Evolutionary conservation across 2,329 filamentous ascomycete genomes (phyloP).

Genomic region (Cladobotryum mycophilum): DNA sequence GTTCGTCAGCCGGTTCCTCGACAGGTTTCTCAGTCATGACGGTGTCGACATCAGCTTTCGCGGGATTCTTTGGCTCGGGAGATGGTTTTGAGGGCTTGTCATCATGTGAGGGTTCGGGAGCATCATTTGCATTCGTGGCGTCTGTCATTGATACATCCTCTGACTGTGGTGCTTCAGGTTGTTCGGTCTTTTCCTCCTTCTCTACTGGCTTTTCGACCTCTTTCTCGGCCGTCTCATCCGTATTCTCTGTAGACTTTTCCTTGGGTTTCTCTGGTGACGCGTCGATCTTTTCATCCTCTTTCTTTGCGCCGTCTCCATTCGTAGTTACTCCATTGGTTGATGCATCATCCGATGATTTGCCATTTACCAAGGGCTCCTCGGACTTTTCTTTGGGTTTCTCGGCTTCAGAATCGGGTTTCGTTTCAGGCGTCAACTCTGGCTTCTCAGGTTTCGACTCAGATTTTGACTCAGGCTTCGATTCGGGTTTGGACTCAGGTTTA

Average conservation of each 20-base stretch:
- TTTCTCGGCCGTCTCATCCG: constrained; percentile 11
- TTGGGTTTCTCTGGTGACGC: not conserved
- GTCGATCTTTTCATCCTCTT: not conserved
- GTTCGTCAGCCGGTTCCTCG: constrained; percentile 16
- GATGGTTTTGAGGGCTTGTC: constrained; percentile 1
- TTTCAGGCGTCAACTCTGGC: not conserved
- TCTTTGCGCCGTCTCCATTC: not conserved
- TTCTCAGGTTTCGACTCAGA: constrained; percentile 1
- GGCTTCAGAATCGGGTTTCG: constrained; percentile 1
- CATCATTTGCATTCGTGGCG: constrained; percentile 12
- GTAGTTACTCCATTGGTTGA: constrained; percentile 7
- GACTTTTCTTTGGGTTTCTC: constrained; percentile 12
- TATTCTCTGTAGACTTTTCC: not conserved
- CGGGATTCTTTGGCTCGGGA: constrained; percentile 11
- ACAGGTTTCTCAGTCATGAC: constrained; percentile 22
- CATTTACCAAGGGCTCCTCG: constrained; percentile 14
- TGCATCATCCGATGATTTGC: constrained; percentile 8
- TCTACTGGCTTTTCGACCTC: constrained; percentile 1
- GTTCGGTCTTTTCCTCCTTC: not conserved
- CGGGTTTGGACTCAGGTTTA: not conserved
- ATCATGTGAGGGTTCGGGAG: constrained; percentile 6
- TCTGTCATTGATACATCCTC: constrained; percentile 24
- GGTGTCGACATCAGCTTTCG: constrained; percentile 15
- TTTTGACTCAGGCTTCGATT: not conserved
- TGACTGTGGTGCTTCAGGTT: constrained; percentile 1